phyloP scores from a whole-genome alignment of 306 rosid genomes.

The Canavalia ensiformis region DNA sequence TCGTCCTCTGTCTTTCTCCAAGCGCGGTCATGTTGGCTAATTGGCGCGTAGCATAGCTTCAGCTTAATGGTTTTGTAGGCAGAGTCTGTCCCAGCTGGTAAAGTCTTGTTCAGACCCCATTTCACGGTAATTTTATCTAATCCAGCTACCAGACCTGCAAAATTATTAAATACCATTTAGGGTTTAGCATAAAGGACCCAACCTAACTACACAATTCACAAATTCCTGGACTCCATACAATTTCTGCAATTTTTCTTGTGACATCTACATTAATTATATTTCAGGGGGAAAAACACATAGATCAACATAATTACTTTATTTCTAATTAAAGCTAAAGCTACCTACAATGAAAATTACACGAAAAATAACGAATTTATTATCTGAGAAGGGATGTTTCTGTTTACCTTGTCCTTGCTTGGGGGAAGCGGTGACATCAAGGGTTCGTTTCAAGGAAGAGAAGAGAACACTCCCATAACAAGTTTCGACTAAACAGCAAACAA shows the following conservation, averaged over 20 bases:
- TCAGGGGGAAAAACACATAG: not conserved
- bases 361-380: too few relatives aligned
- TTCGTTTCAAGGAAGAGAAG: constrained; percentile 65
- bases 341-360: not conserved
- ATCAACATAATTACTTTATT: not conserved
- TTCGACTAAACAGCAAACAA: constrained; percentile 62
- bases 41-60: constrained; percentile 82
- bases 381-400: constrained; percentile 23
- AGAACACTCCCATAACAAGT: constrained; percentile 60
- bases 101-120: constrained; percentile 69
- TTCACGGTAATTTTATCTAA: constrained; percentile 66
- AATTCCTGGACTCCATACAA: not conserved
- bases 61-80: constrained; percentile 70
- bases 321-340: too few relatives aligned
- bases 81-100: constrained; percentile 66
- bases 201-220: not conserved
- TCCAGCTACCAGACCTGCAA: constrained; percentile 78
- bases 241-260: not conserved
- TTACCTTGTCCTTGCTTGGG: constrained; percentile 72
- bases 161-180: not conserved
- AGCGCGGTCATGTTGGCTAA: constrained; percentile 82
- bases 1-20: constrained; percentile 91
- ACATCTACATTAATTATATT: not conserved
- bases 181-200: not conserved
- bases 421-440: constrained; percentile 76